Evolutionary conservation across 1,139 yeast genomes (phyloP).

Genomic region (Meyerozyma smithsonii): DNA sequence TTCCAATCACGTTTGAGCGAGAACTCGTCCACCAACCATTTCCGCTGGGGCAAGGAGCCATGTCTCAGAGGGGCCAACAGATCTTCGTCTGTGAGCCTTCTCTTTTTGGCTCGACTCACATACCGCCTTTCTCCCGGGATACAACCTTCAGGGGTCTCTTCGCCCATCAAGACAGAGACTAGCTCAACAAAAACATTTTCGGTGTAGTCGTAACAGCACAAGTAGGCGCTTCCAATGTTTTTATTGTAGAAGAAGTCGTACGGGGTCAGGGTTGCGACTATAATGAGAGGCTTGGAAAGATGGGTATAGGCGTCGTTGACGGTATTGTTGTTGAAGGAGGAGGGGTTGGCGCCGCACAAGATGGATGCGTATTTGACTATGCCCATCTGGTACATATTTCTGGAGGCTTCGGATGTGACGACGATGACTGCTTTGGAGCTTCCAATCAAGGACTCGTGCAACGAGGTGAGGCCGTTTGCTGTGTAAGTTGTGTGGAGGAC

Average conservation of each 20-base stretch:
- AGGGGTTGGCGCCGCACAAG: constrained; percentile 48
- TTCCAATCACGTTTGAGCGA: constrained; percentile 49
- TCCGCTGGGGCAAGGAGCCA: constrained; percentile 29
- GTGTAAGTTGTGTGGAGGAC: constrained; percentile 61
- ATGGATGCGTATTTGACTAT: constrained; percentile 55
- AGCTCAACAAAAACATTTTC: constrained; percentile 45
- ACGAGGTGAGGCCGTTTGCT: constrained; percentile 56
- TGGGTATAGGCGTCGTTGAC: constrained; percentile 18
- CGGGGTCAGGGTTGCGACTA: constrained; percentile 63
- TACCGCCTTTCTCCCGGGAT: constrained; percentile 52
- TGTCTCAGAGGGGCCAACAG: constrained; percentile 6
- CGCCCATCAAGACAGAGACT: constrained; percentile 54
- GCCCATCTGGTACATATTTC: constrained; percentile 65
- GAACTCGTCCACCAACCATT: constrained; percentile 62
- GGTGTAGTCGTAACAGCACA: constrained; percentile 63
- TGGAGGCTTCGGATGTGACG: constrained; percentile 57
- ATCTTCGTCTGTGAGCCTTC: constrained; percentile 10
- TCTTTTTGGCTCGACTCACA: constrained; percentile 23
- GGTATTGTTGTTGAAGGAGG: constrained; percentile 21
- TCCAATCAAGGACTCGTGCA: constrained; percentile 55
- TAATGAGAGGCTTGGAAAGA: constrained; percentile 47
- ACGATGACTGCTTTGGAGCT: constrained; percentile 53
- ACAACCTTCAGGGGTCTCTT: constrained; percentile 46
- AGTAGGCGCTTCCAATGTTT: constrained; percentile 52
- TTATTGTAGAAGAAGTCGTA: constrained; percentile 57